Percentiles rank a stretch among this genome's conserved stretches.
phyloP scores from a whole-genome alignment of 2,329 filamentous ascomycete species.

The Ascochyta koolunga region DNA sequence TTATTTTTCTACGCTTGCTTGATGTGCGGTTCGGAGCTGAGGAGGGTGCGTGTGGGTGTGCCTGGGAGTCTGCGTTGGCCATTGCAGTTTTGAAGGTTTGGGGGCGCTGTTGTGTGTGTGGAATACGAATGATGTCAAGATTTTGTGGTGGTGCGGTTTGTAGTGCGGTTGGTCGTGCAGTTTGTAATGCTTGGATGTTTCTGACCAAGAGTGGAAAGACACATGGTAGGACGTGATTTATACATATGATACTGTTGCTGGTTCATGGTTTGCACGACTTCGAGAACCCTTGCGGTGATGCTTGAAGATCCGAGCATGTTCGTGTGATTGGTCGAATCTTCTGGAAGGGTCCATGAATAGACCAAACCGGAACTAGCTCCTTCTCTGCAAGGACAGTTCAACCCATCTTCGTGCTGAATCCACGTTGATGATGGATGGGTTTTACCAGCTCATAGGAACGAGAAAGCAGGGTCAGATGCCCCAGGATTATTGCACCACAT shows the following conservation, averaged over 20 bases:
- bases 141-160: background rate
- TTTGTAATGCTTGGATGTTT: background rate
- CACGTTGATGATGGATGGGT: too few species aligned
- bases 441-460: too few species aligned
- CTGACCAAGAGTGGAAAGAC: background rate
- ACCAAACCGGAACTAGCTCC: background rate
- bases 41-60: background rate
- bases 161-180: background rate
- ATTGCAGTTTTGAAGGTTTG: background rate
- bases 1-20: constrained; percentile 4
- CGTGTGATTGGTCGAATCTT: constrained; percentile 18
- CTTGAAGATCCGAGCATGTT: constrained; percentile 8
- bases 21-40: background rate
- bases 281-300: background rate
- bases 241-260: background rate
- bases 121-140: background rate
- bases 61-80: constrained; percentile 6
- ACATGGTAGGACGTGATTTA: background rate
- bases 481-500: too few species aligned
- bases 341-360: constrained; percentile 7
- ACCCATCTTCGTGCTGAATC: too few species aligned
- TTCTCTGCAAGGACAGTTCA: background rate
- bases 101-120: background rate
- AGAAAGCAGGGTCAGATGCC: too few species aligned
- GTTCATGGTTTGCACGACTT: background rate